Evolutionary conservation across 257 asterid genomes (phyloP).

Genomic region (Asclepias syriaca): DNA sequence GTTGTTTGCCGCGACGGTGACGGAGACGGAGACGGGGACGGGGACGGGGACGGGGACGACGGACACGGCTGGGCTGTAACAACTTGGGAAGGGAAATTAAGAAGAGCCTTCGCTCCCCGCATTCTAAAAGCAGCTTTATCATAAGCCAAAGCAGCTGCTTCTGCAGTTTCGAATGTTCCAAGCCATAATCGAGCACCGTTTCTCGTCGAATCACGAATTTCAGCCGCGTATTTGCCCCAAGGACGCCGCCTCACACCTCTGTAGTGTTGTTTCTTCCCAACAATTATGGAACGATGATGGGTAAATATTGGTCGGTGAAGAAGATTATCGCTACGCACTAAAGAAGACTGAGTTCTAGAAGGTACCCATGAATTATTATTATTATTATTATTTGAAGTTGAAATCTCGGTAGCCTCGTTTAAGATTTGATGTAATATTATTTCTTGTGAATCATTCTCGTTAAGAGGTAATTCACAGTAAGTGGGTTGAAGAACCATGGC

Average conservation of each 20-base stretch:
- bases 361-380: slow-evolving; percentile 4
- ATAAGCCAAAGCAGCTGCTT: slow-evolving; percentile 67
- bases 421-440: slow-evolving; percentile 43
- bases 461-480: slow-evolving; percentile 38
- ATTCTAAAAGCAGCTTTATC: slow-evolving; percentile 58
- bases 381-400: not conserved
- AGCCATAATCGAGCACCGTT: slow-evolving; percentile 57
- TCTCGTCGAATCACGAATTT: slow-evolving; percentile 52
- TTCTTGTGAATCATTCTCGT: slow-evolving; percentile 72
- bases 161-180: slow-evolving; percentile 56
- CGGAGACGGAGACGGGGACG: not conserved
- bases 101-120: slow-evolving; percentile 60
- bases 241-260: slow-evolving; percentile 65
- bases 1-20: not conserved
- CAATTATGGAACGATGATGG: not conserved
- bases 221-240: slow-evolving; percentile 69
- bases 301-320: slow-evolving; percentile 19
- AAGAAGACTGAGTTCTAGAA: slow-evolving; percentile 11
- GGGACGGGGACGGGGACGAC: not conserved
- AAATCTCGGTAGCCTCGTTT: slow-evolving; percentile 41
- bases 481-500: slow-evolving; percentile 26
- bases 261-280: slow-evolving; percentile 41
- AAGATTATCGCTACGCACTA: slow-evolving; percentile 6
- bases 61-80: slow-evolving; percentile 17
- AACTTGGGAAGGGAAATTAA: slow-evolving; percentile 47